phyloP scores from a whole-genome alignment of 2,329 filamentous ascomycete species.

The Neofusicoccum ribis region DNA sequence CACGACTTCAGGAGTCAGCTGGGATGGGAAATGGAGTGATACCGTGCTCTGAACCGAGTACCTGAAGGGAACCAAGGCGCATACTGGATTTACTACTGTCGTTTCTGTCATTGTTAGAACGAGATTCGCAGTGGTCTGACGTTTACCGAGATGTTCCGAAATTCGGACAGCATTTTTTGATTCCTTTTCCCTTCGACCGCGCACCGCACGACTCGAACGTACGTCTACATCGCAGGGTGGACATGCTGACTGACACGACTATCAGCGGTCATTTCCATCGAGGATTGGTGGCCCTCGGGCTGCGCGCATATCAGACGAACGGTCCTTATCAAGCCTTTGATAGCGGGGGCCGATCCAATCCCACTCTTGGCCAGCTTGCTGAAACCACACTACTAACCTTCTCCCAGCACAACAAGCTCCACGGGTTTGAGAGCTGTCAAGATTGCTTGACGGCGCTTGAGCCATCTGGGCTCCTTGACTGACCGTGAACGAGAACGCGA shows the following conservation, averaged over 20 bases:
- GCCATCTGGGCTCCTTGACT: background rate
- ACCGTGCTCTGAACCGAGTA: constrained; percentile 3
- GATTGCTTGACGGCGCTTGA: background rate
- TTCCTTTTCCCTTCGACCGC: background rate
- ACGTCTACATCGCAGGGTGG: background rate
- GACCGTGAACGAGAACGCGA: background rate
- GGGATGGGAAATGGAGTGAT: background rate
- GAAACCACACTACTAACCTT: background rate
- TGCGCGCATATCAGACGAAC: constrained; percentile 8
- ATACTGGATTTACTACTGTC: background rate
- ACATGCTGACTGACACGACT: background rate
- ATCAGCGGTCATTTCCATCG: background rate
- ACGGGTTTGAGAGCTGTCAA: background rate
- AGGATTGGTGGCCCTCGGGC: background rate
- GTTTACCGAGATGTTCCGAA: background rate
- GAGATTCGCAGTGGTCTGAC: background rate
- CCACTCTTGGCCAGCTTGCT: constrained; percentile 14
- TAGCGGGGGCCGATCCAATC: background rate
- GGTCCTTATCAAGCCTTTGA: constrained; percentile 9
- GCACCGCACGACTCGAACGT: background rate
- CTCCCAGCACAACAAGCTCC: background rate
- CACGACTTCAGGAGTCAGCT: constrained; percentile 3
- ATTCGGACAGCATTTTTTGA: background rate
- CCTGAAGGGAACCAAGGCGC: background rate
- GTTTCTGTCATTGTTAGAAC: background rate